A percentile compares a stretch with the other conserved stretches of the same genome.
These are phyloP conservation scores for Curvularia eragrostidis DNA, from an alignment of 2,329 filamentous ascomycete species.

Conservation along the genomic window DNA sequence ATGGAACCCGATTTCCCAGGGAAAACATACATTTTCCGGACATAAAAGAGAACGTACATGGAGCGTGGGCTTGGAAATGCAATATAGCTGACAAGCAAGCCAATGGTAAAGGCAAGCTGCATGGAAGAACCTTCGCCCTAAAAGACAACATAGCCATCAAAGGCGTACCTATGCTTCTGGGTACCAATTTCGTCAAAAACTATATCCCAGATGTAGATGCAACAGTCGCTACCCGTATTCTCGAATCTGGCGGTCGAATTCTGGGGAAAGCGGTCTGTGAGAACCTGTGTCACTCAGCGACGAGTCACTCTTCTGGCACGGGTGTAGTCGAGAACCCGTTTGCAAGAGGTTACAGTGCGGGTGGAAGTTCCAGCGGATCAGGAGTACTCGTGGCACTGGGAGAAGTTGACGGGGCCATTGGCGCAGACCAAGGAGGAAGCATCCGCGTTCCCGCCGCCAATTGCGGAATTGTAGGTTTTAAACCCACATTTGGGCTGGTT, in stretches of 20 bases:
- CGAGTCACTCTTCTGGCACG: constrained; percentile 44
- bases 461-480: constrained; percentile 55
- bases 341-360: constrained; percentile 55
- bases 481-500: constrained; percentile 61
- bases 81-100: constrained; percentile 42
- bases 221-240: constrained; percentile 39
- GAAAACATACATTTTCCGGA: constrained; percentile 38
- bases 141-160: constrained; percentile 47
- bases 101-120: constrained; percentile 38
- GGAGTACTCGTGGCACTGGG: constrained; percentile 56
- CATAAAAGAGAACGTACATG: constrained; percentile 46
- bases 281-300: constrained; percentile 42
- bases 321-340: constrained; percentile 58
- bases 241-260: constrained; percentile 39
- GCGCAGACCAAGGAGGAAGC: constrained; percentile 59
- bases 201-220: constrained; percentile 31
- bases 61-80: constrained; percentile 55
- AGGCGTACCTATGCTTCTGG: constrained; percentile 42
- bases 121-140: constrained; percentile 44
- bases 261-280: constrained; percentile 44
- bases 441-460: constrained; percentile 55
- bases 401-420: constrained; percentile 55
- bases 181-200: constrained; percentile 32
- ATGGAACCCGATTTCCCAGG: constrained; percentile 47
- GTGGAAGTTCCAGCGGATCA: constrained; percentile 59